Base-by-base conservation (phyloP, 306 rosid species). In the Glycyrrhiza uralensis region DNA sequence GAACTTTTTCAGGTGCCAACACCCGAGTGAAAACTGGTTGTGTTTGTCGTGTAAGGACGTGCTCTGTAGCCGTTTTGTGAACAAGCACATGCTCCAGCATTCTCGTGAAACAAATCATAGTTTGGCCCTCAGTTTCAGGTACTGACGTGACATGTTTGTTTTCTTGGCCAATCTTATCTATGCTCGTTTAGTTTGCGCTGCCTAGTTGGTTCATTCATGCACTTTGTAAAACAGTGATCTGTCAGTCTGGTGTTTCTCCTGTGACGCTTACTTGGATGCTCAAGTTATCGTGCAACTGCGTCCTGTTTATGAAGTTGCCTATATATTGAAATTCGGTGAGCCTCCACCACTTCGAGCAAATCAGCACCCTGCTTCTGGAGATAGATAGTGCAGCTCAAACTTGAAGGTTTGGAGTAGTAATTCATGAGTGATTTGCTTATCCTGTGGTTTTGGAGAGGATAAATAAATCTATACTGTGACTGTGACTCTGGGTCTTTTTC, bases 171-270 rank as follows among this genome's bases (percentile, higher is more conserved):
- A 2, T 46, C 9, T 15, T 4, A 58, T 54, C 6, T 17, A 19
- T 54, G n/a, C 11, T 9, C n/a, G n/a, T n/a, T n/a, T n/a, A n/a
- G n/a, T n/a, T n/a, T 23, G 45, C 7, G 23, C 30, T 56, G 35
- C 55, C 11, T 39, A 7, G 0, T 46, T 61, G 5, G 0, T 46
- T 61, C 7, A 52, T 41, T 67, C 2, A 33, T 19, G 72, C 33
- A 9, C 2, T 77, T 66, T 71, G 49, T 63, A 44, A 57, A 30
- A 45, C 80, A 88, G 93, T 72, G 97, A 88, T 85, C 83, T 89
- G 50, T 93, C 98, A 0, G 90, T 89, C 10, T 93, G 96, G 97
- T 93, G 98, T 51, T 93, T 89, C 88, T 85, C 87, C 30, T 91
- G 96, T 18, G 91, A 87, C 17, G 96, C 96, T 7, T 91, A 93